Evolutionary conservation across 164 flowering plant genomes (phyloP).

Genomic region (Saururus chinensis): DNA sequence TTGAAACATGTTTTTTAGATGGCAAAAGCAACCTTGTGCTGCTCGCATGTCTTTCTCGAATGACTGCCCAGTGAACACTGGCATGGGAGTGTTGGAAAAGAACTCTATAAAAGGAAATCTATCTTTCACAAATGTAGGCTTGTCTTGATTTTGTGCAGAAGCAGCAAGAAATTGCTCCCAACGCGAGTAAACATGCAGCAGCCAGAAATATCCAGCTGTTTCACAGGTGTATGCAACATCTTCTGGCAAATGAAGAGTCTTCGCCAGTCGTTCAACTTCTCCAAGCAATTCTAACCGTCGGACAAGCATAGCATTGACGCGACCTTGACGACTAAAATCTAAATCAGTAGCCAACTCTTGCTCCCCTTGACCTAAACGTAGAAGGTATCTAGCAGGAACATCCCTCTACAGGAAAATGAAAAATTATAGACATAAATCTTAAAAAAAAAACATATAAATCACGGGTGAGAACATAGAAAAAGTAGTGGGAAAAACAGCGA

Average conservation of each 20-base stretch:
- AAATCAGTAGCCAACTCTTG: slow-evolving; percentile 97
- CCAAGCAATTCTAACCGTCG: slow-evolving; percentile 79
- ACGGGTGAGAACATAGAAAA: not conserved
- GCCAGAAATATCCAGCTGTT: slow-evolving; percentile 98
- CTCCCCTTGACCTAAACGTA: slow-evolving; percentile 97
- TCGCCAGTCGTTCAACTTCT: slow-evolving; percentile 94
- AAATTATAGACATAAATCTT: not conserved
- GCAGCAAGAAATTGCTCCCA: slow-evolving; percentile 96
- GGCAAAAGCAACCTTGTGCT: slow-evolving; percentile 89
- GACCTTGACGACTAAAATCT: slow-evolving; percentile 96
- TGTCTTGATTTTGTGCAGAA: slow-evolving; percentile 56
- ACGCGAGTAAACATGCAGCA: slow-evolving; percentile 92
- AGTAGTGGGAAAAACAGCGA: not conserved
- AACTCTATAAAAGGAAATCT: slow-evolving; percentile 86
- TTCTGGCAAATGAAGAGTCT: slow-evolving; percentile 87
- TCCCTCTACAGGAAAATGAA: slow-evolving; percentile 55
- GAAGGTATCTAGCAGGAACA: slow-evolving; percentile 99
- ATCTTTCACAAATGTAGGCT: slow-evolving; percentile 67
- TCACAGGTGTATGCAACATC: slow-evolving; percentile 98
- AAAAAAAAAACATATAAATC: not conserved
- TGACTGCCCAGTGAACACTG: slow-evolving; percentile 74
- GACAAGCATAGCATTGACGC: slow-evolving; percentile 98
- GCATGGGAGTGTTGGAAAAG: slow-evolving; percentile 66
- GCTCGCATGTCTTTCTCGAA: slow-evolving; percentile 89
- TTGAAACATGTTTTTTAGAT: slow-evolving; percentile 85